A percentile compares a stretch with the other conserved stretches of the same genome.
Conservation (phyloP, 345 rosid species). For the Durio zibethinus region DNA sequence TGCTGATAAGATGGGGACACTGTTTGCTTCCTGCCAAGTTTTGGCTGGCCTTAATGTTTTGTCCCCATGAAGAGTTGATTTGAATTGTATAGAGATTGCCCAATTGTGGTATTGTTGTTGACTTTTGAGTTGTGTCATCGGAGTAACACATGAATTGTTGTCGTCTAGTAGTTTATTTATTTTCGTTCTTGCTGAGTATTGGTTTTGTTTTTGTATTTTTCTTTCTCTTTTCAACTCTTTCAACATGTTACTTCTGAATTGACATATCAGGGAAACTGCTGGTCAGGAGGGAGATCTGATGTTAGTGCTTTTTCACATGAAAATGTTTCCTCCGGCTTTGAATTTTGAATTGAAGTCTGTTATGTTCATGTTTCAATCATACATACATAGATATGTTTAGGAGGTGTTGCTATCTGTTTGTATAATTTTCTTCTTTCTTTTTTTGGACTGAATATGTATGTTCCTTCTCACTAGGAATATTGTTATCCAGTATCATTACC, state of each 20-base stretch:
- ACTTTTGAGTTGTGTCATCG: not conserved
- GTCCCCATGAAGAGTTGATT: not conserved
- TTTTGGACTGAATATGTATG: too few relatives aligned
- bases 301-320: not conserved
- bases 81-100: constrained; percentile 18
- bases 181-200: too few relatives aligned
- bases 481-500: too few relatives aligned
- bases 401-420: too few relatives aligned
- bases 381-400: too few relatives aligned
- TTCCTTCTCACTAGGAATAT: too few relatives aligned
- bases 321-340: not conserved
- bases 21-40: not conserved
- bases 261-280: not conserved
- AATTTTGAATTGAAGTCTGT: not conserved
- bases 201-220: not conserved
- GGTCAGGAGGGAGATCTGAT: not conserved
- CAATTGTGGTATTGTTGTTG: constrained; percentile 2
- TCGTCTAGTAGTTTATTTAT: not conserved
- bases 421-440: too few relatives aligned
- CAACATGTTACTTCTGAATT: not conserved
- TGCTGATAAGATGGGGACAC: constrained; percentile 20
- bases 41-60: not conserved
- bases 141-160: not conserved
- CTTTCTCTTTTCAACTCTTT: not conserved
- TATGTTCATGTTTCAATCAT: not conserved